Base-by-base conservation (phyloP, 495 filamentous ascomycete genomes). In the Penicillium simplicissimum region DNA sequence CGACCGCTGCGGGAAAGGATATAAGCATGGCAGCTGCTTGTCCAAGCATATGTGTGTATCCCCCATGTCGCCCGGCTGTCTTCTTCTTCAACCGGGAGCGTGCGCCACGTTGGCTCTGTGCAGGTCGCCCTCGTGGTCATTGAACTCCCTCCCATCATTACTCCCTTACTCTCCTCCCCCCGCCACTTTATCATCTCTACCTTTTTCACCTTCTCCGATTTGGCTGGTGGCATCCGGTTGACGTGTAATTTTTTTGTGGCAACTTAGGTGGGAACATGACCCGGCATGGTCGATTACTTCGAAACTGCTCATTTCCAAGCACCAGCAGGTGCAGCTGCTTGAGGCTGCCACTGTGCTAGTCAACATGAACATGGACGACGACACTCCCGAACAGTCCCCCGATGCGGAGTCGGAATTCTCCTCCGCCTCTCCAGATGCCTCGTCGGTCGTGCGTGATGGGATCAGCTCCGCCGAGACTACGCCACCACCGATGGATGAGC, bases 1-100 rank as follows among this genome's bases (percentile, higher is more conserved):
- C 81, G 93, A 97, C 71, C 95, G 91, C 78, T 98, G 95, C 83
- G 95, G 95, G 76, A 98, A 98, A 84, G 93, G 91, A 80, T 98
- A 98, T 87, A 98, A 98, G 88, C 95, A 98, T 86, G 94, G 94
- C 87, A 98, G 96, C 84, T 98, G 95, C 88, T 88, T 98, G 82
- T 95, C 91, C 75, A 98, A 98, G 87, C 95, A 98, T 89, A 92
- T 97, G 95, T 98, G 88, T 87, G 95, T 97, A 87, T 84, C 63
- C 71, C 73, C 69, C 74, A 64, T 74, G 72, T 67, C 74, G 74
- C 73, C 76, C 77, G 76, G 73, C 74, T 76, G 67, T 68, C 68
- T 66, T 59, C 53, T 55, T 60, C 53, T 60, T 75, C 70, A 70
- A 67, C 70, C 67, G 66, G 72, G 72, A 71, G 64, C 63, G 71